Evolutionary conservation across 2,329 filamentous ascomycete genomes (phyloP).

Genomic region (Emmonsiellopsis sp.): DNA sequence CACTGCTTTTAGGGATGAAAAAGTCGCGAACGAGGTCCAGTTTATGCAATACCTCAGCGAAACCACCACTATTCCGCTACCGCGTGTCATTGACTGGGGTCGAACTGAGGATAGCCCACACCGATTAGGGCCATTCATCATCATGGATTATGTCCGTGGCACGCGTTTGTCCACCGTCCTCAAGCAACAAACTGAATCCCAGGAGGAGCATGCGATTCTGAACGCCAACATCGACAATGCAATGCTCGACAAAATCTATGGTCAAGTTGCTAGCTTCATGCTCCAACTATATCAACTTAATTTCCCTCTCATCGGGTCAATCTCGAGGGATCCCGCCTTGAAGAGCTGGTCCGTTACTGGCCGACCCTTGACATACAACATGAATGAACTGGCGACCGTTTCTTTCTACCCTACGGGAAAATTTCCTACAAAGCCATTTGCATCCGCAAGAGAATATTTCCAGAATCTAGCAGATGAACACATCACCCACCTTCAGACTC

Average conservation of each 20-base stretch:
- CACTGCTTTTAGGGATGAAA: conserved; percentile 18
- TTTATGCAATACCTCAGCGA: conserved; percentile 16
- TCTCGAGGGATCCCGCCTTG: conserved; percentile 21
- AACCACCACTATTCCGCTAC: conserved; percentile 15
- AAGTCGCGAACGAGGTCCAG: conserved; percentile 21
- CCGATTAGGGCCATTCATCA: conserved; percentile 17
- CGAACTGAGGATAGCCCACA: conserved; percentile 12
- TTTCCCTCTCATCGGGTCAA: conserved; percentile 27
- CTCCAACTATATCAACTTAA: conserved; percentile 24
- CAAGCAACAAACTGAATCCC: conserved; percentile 13
- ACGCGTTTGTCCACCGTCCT: conserved; percentile 12
- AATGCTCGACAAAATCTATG: conserved; percentile 12
- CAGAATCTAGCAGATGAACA: conserved; percentile 19
- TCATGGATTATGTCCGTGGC: conserved; percentile 17
- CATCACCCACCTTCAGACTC: conserved; percentile 19
- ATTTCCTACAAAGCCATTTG: conserved; percentile 24
- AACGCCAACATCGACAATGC: conserved; percentile 13
- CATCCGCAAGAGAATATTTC: conserved; percentile 25
- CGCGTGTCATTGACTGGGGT: conserved; percentile 14
- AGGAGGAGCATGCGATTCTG: conserved; percentile 13
- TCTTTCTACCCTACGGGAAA: conserved; percentile 21
- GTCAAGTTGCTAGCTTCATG: conserved; percentile 17
- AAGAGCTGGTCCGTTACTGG: conserved; percentile 23
- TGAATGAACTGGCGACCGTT: conserved; percentile 30
- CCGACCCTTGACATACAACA: conserved; percentile 33